These are phyloP conservation scores for Paraphaeosphaeria minitans DNA, from an alignment of 2,329 filamentous ascomycete genomes.

Conservation along the genomic window DNA sequence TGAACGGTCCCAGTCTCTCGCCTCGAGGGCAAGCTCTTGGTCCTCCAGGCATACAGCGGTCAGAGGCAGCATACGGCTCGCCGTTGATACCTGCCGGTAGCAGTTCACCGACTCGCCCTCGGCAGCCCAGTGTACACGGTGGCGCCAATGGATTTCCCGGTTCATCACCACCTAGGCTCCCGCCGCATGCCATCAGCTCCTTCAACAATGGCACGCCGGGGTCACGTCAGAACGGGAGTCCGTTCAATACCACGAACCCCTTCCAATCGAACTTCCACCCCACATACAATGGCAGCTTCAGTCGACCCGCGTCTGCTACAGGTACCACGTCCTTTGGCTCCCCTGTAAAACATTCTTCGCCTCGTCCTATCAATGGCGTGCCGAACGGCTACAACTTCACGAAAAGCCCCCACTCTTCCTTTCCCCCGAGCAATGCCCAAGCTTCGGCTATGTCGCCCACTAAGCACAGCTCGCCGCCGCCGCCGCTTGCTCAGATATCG, in stretches of 20 bases:
- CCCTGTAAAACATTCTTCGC: constrained; percentile 45
- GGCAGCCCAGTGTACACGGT: constrained; percentile 25
- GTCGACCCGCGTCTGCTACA: constrained; percentile 37
- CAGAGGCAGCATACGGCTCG: constrained; percentile 45
- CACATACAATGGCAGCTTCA: constrained; percentile 36
- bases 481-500: constrained; percentile 39
- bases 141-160: constrained; percentile 29
- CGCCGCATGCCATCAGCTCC: constrained; percentile 34
- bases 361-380: constrained; percentile 39
- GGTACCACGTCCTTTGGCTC: constrained; percentile 31
- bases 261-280: constrained; percentile 24
- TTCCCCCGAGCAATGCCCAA: constrained; percentile 45
- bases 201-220: constrained; percentile 30
- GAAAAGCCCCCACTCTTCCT: constrained; percentile 54
- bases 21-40: constrained; percentile 52
- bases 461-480: constrained; percentile 48
- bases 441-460: constrained; percentile 45
- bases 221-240: constrained; percentile 36
- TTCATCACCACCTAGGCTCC: constrained; percentile 44
- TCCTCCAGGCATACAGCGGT: constrained; percentile 48
- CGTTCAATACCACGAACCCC: constrained; percentile 31
- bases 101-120: constrained; percentile 35
- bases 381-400: constrained; percentile 39
- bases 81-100: constrained; percentile 33
- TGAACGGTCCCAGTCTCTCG: constrained; percentile 52